Conservation (phyloP, 2,329 filamentous ascomycete species). For the Phialophora chinensis region DNA sequence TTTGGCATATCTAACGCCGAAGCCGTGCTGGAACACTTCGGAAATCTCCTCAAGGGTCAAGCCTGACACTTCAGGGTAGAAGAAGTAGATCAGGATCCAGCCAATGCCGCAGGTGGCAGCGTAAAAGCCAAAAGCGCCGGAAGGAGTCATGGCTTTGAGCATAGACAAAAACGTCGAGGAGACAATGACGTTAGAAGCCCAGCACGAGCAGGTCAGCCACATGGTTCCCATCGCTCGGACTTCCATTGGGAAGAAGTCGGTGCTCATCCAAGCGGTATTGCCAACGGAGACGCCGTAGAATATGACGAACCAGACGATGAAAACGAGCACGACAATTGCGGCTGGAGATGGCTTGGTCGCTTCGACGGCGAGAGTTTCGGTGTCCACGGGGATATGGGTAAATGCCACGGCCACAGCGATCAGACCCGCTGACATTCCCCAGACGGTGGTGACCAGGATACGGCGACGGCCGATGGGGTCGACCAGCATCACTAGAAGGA, state of each 20-base stretch:
- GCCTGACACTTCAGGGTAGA: slow-evolving; percentile 87
- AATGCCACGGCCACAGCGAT: slow-evolving; percentile 75
- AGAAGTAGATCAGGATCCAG: slow-evolving; percentile 70
- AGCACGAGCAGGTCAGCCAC: slow-evolving; percentile 75
- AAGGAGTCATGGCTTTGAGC: slow-evolving; percentile 75
- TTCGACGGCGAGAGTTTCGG: slow-evolving; percentile 28
- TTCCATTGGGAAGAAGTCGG: slow-evolving; percentile 78
- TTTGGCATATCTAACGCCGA: slow-evolving; percentile 66
- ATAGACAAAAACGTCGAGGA: slow-evolving; percentile 86
- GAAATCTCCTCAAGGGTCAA: slow-evolving; percentile 81
- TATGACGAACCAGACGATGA: slow-evolving; percentile 82
- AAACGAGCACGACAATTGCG: slow-evolving; percentile 67
- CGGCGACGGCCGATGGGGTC: slow-evolving; percentile 78
- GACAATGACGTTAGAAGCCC: slow-evolving; percentile 90
- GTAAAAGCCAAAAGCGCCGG: slow-evolving; percentile 80
- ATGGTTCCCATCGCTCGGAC: slow-evolving; percentile 68
- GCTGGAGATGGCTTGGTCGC: slow-evolving; percentile 41
- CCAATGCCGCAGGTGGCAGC: slow-evolving; percentile 71
- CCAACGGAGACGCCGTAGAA: slow-evolving; percentile 85
- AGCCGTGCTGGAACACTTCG: slow-evolving; percentile 71
- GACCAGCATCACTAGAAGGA: slow-evolving; percentile 58
- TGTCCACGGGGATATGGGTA: slow-evolving; percentile 57
- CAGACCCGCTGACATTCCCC: slow-evolving; percentile 79
- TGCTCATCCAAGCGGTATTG: slow-evolving; percentile 94
- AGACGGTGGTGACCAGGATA: slow-evolving; percentile 81